Base-by-base conservation (phyloP, 148 eudicot species). In the Rhododendron ovatum region DNA sequence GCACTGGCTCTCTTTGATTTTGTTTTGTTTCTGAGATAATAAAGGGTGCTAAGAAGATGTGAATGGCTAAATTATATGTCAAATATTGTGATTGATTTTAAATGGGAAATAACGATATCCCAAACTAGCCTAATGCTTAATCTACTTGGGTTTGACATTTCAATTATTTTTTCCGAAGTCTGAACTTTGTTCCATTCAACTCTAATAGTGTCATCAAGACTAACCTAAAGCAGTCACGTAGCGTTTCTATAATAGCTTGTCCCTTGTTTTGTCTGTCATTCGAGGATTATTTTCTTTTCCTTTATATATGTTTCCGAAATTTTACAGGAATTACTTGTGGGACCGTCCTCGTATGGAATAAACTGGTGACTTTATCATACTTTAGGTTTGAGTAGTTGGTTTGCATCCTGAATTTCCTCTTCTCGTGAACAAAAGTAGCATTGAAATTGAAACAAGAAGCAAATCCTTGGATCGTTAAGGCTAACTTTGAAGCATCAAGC, bases 401-500 rank as follows among this genome's bases (percentile, higher is more conserved):
- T 43, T 28, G 39, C 35, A 22, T 13, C 47, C 53, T 13, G 30
- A 63, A 61, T 82, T 82, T 22, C 17, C 51, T 61, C 65, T 43
- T 22, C 71, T 22, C 10, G 15, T 22, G 43, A 43, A 24, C 61
- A 6, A 11, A 39, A 59, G 50, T n/a, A 57, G 11, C 45, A 37
- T 6, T 1, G 47, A 61, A 5, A 11, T 45, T 0, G 30, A n/a
- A 59, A 82, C 84, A 59, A 82, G 71, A 59, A 22, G 47, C 14
- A 59, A 78, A 11, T 14, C 24, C 28, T 24, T 43, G 48, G 84
- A 22, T 17, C 33, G 12, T 18, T 82, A 15, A 22, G 43, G 51
- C 57, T 41, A 82, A 82, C 65, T 37, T 41, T 63, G 75, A 59
- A 63, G 77, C 55, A 45, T 45, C 51, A 82, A 82, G 77, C 55